Conservation (phyloP, 202 grass and related monocot species). For the Digitaria exilis region DNA sequence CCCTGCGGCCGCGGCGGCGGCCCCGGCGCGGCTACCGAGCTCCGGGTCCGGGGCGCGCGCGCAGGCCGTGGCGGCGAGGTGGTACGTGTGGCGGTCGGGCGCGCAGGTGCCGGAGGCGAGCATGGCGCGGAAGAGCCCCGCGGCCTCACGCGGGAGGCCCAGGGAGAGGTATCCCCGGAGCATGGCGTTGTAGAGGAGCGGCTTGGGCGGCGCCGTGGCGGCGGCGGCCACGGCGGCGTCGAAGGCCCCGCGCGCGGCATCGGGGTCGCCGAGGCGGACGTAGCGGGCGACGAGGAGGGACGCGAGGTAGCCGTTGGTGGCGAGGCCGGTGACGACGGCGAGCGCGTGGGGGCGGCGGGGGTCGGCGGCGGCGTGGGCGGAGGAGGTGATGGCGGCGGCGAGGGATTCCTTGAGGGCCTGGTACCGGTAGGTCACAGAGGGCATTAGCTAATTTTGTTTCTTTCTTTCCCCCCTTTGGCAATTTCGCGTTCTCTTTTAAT, state of each 20-base stretch:
- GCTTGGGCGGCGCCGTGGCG: conserved; percentile 23
- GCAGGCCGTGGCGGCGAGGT: conserved; percentile 62
- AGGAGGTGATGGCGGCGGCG: conserved; percentile 46
- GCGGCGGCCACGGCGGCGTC: conserved; percentile 24
- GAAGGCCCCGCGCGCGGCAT: conserved; percentile 52
- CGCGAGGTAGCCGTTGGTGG: conserved; percentile 54
- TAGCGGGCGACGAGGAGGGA: conserved; percentile 66
- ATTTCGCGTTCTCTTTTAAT: background rate
- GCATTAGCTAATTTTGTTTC: background rate
- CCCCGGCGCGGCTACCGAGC: conserved; percentile 12
- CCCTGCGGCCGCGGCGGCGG: background rate
- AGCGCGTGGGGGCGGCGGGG: conserved; percentile 52
- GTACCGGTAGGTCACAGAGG: conserved; percentile 32
- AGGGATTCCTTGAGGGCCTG: conserved; percentile 72
- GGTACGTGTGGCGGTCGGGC: conserved; percentile 62
- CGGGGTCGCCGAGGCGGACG: conserved; percentile 46
- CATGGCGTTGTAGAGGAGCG: conserved; percentile 73
- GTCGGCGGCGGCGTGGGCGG: conserved; percentile 14
- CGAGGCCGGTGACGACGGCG: conserved; percentile 45
- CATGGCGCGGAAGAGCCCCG: conserved; percentile 48
- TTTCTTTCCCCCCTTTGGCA: background rate
- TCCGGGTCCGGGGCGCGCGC: conserved; percentile 38
- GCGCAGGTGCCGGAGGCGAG: background rate
- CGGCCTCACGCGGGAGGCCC: conserved; percentile 41
- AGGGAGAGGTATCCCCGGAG: conserved; percentile 51